Evolutionary conservation across 2,329 filamentous ascomycete genomes (phyloP), one percentile per base, ranked within the genome.

Genomic region (Calonectria pseudoreteaudii): DNA sequence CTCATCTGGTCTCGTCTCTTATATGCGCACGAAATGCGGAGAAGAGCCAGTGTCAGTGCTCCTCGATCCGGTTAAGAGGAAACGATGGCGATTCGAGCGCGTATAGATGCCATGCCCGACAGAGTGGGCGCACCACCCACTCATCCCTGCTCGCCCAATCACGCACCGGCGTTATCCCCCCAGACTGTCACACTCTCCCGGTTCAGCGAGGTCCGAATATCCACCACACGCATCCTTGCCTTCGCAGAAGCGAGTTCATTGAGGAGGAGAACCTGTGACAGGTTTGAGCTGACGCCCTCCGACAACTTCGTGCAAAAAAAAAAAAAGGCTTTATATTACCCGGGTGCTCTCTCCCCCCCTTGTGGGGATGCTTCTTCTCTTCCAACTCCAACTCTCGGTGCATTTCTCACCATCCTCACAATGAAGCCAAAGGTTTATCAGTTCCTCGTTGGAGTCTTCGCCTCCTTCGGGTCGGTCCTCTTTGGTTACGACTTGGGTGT

Each of bases 401-500:
- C 41, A 60, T 26, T 52, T 56, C 49, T 14, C 49, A 41, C 36
- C 53, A 16, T 28, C 28, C 18, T 58, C 38, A 38, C 31, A 10
- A 71, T 71, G 70, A 71, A 71, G 53, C 70, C 70, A 1, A 71
- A 56, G 30, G 36, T 68, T 31, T 86, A 86, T 23, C 76, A 89
- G 83, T 89, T 89, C 78, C 86, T 90, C 66, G 86, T 90, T 44
- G 86, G 87, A 79, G 84, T 89, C 36, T 91, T 91, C 80, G 89
- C 89, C 76, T 90, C 89, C 28, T 83, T 91, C 52, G 89, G 89
- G 53, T 90, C 88, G 6, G 84, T 90, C 62, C 85, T 89, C 38
- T 91, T 84, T 77, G 89, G 89, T 65, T 91, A 91, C 79, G 89
- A 91, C 79, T 83, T 91, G 14, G 88, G 88, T 78, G 87, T 78